These are phyloP conservation scores for Primulina tabacum DNA, from an alignment of 257 asterid genomes.

Conservation along the genomic window DNA sequence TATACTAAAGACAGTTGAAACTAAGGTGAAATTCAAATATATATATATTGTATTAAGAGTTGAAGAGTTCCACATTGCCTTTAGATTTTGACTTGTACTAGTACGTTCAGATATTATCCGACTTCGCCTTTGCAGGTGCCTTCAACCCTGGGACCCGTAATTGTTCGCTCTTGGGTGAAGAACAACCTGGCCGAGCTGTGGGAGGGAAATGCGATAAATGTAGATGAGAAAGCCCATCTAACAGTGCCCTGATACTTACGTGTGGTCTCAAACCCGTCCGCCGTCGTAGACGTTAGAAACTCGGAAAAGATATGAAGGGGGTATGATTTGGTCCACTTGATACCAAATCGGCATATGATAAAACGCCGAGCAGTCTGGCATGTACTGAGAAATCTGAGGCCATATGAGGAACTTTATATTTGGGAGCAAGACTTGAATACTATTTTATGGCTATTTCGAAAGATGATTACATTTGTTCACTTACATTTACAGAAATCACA, in stretches of 20 bases:
- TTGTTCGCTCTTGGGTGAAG: constrained; percentile 73
- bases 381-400: neutral
- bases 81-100: neutral
- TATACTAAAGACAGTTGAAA: neutral
- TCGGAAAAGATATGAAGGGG: neutral
- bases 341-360: neutral
- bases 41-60: neutral
- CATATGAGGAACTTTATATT: neutral
- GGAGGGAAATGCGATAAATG: constrained; percentile 60
- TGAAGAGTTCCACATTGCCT: neutral
- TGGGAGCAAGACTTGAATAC: neutral
- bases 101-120: neutral
- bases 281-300: neutral
- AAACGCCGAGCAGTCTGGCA: neutral
- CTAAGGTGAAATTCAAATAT: neutral
- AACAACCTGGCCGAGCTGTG: constrained; percentile 77
- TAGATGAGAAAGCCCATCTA: constrained; percentile 52
- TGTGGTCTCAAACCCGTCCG: neutral
- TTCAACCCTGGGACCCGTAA: constrained; percentile 78
- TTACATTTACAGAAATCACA: too few relatives aligned
- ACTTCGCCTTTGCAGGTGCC: constrained; percentile 58
- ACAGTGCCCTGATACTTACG: constrained; percentile 44
- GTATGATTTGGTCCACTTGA: constrained; percentile 6
- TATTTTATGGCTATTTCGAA: neutral
- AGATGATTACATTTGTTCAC: too few relatives aligned